Evolutionary conservation across 2,329 filamentous ascomycete species (phyloP).

Genomic region (Shiraia sp.): DNA sequence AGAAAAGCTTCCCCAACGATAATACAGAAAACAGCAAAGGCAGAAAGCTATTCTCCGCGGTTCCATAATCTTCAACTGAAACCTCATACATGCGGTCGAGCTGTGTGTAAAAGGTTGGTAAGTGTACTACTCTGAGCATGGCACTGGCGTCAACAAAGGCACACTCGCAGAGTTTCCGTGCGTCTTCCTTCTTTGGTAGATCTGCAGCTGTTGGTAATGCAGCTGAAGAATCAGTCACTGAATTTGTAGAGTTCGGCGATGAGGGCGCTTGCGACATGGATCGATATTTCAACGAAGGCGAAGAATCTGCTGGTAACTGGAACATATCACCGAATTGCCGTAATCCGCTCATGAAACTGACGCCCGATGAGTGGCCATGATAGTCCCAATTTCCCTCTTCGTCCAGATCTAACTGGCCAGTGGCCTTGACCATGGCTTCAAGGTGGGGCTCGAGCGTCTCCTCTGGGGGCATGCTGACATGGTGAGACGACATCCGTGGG

Average conservation of each 20-base stretch:
- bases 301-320: conserved; percentile 62
- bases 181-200: conserved; percentile 67
- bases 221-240: conserved; percentile 57
- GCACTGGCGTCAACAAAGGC: conserved; percentile 66
- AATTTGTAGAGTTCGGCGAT: conserved; percentile 68
- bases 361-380: conserved; percentile 87
- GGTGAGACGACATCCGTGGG: conserved; percentile 25
- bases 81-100: conserved; percentile 78
- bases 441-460: conserved; percentile 65
- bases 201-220: conserved; percentile 52
- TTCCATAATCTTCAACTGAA: conserved; percentile 53
- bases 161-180: conserved; percentile 60
- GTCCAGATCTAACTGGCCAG: conserved; percentile 87
- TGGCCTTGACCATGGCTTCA: conserved; percentile 92
- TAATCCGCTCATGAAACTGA: conserved; percentile 85
- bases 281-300: conserved; percentile 61
- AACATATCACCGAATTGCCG: conserved; percentile 83
- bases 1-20: conserved; percentile 53
- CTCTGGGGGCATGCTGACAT: conserved; percentile 23
- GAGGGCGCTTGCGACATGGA: conserved; percentile 66
- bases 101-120: conserved; percentile 77
- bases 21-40: conserved; percentile 54
- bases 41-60: conserved; percentile 52
- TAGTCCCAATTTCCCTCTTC: conserved; percentile 94
- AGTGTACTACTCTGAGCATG: conserved; percentile 74